Base-by-base conservation (phyloP, 306 rosid species). In the Medicago ruthenica region DNA sequence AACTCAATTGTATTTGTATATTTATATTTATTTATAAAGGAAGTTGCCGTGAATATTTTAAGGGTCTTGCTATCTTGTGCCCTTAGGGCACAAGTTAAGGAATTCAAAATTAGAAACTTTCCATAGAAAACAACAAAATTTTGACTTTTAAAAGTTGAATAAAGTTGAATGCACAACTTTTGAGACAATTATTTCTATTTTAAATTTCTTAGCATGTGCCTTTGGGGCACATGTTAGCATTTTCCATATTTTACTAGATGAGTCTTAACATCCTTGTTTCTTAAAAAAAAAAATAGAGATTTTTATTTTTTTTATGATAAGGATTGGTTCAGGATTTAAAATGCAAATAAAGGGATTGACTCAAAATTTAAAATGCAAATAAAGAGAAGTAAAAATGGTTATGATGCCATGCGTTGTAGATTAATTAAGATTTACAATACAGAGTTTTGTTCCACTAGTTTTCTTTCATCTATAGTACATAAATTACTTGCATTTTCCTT, bases 351-450 rank as follows among this genome's bases (percentile, higher is more conserved):
- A 69, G 8, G 36, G 13, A 21, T 21, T 21, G 22, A 21, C 1
- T 21, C 22, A 21, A 21, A 21, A 75, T 61, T 53, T 16, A 69
- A 80, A 76, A 67, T n/a, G 22, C 68, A 80, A 61, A 72, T 48
- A 60, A 20, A 70, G 8, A 47, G 14, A 21, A 67, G 20, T 55
- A 53, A 65, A 55, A 73, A 67, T 67, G 60, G 63, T 57, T 20
- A 40, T 18, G 50, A 55, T 39, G 69, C 45, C 6, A 67, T 5
- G 18, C 21, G 36, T 59, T 54, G 57, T 58, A 59, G 76, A 76
- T 71, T 66, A 51, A 21, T 48, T 55, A 55, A 24, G 59, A 42
- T 20, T 48, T 55, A 64, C 54, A 70, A 21, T 47, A 54, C 16
- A 31, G 37, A 4, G 48, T 9, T 45, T 9, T 48, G 59, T 48